phyloP scores from a whole-genome alignment of 805 yeast species.

The Sporopachydermia quercuum region DNA sequence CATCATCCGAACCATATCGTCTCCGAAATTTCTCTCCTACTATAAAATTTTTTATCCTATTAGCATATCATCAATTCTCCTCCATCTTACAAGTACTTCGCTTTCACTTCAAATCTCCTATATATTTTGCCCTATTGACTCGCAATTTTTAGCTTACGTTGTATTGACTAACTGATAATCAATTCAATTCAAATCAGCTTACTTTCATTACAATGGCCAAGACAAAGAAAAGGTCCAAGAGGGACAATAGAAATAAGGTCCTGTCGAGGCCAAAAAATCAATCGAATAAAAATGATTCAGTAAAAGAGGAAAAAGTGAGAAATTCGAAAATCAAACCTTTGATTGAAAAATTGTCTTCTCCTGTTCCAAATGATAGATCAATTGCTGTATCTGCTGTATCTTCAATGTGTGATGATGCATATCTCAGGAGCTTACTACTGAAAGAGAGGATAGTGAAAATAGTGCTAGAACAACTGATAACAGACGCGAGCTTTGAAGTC shows the following conservation, averaged over 20 bases:
- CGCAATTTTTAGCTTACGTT: no score
- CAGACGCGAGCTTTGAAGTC: slow-evolving; percentile 58
- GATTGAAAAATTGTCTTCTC: slow-evolving; percentile 44
- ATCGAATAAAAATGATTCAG: slow-evolving; percentile 12
- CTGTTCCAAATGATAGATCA: slow-evolving; percentile 55
- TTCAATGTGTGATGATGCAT: slow-evolving; percentile 53
- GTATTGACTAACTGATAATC: no score
- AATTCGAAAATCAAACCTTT: slow-evolving; percentile 53
- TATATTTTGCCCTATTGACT: no score
- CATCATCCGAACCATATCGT: no score
- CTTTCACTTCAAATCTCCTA: no score
- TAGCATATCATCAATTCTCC: no score
- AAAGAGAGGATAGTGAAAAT: slow-evolving; percentile 58
- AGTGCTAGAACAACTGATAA: slow-evolving; percentile 46
- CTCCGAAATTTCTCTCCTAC: background rate
- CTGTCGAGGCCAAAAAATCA: slow-evolving; percentile 20
- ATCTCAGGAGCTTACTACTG: slow-evolving; percentile 45
- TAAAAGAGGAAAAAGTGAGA: slow-evolving; percentile 32
- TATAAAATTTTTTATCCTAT: background rate
- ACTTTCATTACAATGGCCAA: slow-evolving; percentile 65
- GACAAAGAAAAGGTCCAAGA: slow-evolving; percentile 50
- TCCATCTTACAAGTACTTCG: no score
- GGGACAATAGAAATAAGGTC: slow-evolving; percentile 18
- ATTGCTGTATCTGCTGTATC: slow-evolving; percentile 66
- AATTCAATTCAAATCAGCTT: no score